phyloP scores from a whole-genome alignment of 306 rosid genomes.

The Rosa lucieae region DNA sequence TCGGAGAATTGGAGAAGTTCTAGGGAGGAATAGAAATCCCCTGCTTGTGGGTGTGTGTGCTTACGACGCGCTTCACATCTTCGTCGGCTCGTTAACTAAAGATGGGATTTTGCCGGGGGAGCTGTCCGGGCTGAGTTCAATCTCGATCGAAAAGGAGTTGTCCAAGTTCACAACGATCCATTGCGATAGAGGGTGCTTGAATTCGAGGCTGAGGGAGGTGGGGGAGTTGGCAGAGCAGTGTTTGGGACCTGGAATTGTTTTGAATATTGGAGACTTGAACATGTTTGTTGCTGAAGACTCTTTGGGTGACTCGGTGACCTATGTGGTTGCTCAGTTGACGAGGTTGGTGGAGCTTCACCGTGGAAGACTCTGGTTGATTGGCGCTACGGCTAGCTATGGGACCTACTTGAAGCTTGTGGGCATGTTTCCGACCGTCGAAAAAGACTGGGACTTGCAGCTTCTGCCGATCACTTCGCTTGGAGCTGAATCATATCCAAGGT shows the following conservation, averaged over 20 bases:
- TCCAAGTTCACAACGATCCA: conserved; percentile 29
- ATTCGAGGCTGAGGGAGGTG: conserved; percentile 43
- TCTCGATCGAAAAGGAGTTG: conserved; percentile 52
- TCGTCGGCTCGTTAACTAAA: conserved; percentile 35
- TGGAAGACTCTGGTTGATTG: conserved; percentile 73
- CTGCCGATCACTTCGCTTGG: conserved; percentile 79
- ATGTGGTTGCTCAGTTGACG: conserved; percentile 48
- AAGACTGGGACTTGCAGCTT: conserved; percentile 87
- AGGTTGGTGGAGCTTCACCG: conserved; percentile 45
- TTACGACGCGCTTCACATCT: conserved; percentile 51
- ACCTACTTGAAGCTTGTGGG: conserved; percentile 68
- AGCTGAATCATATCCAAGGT: conserved; percentile 62
- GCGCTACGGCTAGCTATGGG: conserved; percentile 70
- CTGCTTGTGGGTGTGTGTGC: conserved; percentile 81
- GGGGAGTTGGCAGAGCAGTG: conserved; percentile 38
- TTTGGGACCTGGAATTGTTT: conserved; percentile 62
- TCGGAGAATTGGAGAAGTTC: conserved; percentile 70
- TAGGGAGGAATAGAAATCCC: conserved; percentile 55
- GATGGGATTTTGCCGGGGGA: conserved; percentile 53
- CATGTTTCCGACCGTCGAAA: conserved; percentile 68
- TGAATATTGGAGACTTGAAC: conserved; percentile 81
- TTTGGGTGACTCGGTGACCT: conserved; percentile 31
- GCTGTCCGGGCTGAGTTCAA: conserved; percentile 45
- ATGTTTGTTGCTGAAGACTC: conserved; percentile 40
- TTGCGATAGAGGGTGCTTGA: conserved; percentile 27